Base-by-base conservation (phyloP, 2,329 filamentous ascomycete genomes). In the Coniochaeta ligniaria region DNA sequence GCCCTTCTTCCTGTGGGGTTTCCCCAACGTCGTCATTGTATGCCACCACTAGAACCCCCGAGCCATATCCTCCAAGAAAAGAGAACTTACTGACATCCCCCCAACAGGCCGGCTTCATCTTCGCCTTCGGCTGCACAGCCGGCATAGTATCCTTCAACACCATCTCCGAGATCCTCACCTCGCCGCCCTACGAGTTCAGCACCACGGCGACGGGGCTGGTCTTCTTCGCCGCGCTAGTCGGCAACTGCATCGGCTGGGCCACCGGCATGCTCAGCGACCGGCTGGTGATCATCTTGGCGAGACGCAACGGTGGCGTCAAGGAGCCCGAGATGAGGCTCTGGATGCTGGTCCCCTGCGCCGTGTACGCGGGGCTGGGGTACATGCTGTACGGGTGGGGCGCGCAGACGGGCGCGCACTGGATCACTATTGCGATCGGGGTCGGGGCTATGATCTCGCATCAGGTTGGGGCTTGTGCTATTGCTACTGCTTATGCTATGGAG, bases 401-500 rank as follows among this genome's bases (percentile, higher is more conserved):
- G 1, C 68, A 71, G 20, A 38, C 28, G 16, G 72, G 71, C 2
- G 63, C 64, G 17, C 69, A 71, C 24, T 76, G 73, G 73, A 68
- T 73, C 47, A 65, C 68, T 2, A 69, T 76, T 33, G 72, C 72
- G 0, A 66, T 76, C 24, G 72, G 69, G 0, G 63, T 75, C 1
- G 73, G 71, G 31, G 72, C 68, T 41, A 72, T 76, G 71, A 75
- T 76, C 56, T 72, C 74, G 7, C 73, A 76, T 41, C 74, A 76
- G 62, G 74, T 77, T 5, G 70, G 69, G 2, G 70, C 73, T 11
- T 74, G 72, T 20, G 73, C 69, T 57, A 70, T 75, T 38, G 73
- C 74, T 3, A 76, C 73, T 1, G 70, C 73, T 1, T 76, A 76
- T 65, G 73, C 73, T 2, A 75, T 76, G 73, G 74, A 76, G 58